These are phyloP conservation scores for Aechmea fasciata DNA, from an alignment of 176 grass and related monocot species.

Conservation along the genomic window DNA sequence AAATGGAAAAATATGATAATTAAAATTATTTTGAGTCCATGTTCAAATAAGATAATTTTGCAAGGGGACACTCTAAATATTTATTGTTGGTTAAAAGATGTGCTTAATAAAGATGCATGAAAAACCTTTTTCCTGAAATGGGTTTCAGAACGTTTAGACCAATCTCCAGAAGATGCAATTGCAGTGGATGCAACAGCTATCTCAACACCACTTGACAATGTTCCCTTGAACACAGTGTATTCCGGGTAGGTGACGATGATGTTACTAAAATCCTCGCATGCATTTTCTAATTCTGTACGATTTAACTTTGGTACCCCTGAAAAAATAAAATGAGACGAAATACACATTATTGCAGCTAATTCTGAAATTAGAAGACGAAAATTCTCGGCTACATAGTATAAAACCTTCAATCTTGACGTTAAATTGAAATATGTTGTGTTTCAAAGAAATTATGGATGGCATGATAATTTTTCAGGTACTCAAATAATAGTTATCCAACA, in stretches of 20 bases:
- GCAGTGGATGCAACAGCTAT: conserved; percentile 82
- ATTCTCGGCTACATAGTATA: neutral
- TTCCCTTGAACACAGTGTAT: conserved; percentile 84
- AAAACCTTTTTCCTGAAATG: conserved; percentile 91
- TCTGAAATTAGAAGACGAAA: neutral
- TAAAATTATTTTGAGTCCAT: too few relatives aligned
- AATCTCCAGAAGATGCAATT: conserved; percentile 54
- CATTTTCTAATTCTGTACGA: conserved; percentile 64
- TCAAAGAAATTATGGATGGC: too few relatives aligned
- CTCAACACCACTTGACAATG: conserved; percentile 91
- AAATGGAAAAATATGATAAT: too few relatives aligned
- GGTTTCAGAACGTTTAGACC: conserved; percentile 68
- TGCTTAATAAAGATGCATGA: neutral
- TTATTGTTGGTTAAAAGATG: neutral
- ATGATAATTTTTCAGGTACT: too few relatives aligned
- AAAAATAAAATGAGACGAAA: conserved; percentile 8
- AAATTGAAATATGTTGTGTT: too few relatives aligned
- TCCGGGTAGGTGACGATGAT: conserved; percentile 65
- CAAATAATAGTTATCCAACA: too few relatives aligned
- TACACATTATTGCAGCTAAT: neutral
- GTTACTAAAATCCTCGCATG: conserved; percentile 98
- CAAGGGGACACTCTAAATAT: neutral
- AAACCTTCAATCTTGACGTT: neutral
- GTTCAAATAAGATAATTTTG: neutral
- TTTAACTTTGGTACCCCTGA: conserved; percentile 94